Conservation (phyloP, 2,329 filamentous ascomycete genomes). For the Apiospora marii region DNA sequence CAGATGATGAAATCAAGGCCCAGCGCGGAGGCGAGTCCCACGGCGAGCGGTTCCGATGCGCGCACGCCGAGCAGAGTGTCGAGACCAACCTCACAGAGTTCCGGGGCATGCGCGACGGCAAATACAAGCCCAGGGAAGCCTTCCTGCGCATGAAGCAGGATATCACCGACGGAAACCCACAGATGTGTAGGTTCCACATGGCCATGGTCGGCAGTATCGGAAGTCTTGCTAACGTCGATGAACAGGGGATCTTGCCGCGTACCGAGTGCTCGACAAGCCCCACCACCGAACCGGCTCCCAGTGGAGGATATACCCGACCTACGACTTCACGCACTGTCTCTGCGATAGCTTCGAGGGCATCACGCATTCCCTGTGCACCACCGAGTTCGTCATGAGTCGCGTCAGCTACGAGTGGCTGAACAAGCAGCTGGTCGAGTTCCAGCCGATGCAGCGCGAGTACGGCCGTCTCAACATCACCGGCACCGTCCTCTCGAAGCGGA, state of each 20-base stretch:
- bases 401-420: slow-evolving; percentile 93
- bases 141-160: slow-evolving; percentile 94
- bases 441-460: slow-evolving; percentile 93
- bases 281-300: slow-evolving; percentile 82
- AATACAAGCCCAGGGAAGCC: slow-evolving; percentile 85
- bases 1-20: slow-evolving; percentile 80
- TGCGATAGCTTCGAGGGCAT: slow-evolving; percentile 93
- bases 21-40: slow-evolving; percentile 82
- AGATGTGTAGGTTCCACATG: slow-evolving; percentile 59
- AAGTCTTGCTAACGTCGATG: neutral
- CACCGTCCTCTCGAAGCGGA: slow-evolving; percentile 87
- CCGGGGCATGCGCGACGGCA: slow-evolving; percentile 87
- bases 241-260: slow-evolving; percentile 85
- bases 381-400: slow-evolving; percentile 85
- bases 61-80: slow-evolving; percentile 76
- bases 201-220: neutral
- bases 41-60: slow-evolving; percentile 78
- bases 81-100: slow-evolving; percentile 86
- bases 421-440: slow-evolving; percentile 80
- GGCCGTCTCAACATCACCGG: slow-evolving; percentile 78
- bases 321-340: slow-evolving; percentile 90
- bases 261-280: slow-evolving; percentile 75
- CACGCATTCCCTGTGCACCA: slow-evolving; percentile 91
- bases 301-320: slow-evolving; percentile 96
- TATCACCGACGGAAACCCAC: slow-evolving; percentile 82